These are phyloP conservation scores for Brassica hybrid DNA, from an alignment of 441 rosid genomes.

Conservation along the genomic window DNA sequence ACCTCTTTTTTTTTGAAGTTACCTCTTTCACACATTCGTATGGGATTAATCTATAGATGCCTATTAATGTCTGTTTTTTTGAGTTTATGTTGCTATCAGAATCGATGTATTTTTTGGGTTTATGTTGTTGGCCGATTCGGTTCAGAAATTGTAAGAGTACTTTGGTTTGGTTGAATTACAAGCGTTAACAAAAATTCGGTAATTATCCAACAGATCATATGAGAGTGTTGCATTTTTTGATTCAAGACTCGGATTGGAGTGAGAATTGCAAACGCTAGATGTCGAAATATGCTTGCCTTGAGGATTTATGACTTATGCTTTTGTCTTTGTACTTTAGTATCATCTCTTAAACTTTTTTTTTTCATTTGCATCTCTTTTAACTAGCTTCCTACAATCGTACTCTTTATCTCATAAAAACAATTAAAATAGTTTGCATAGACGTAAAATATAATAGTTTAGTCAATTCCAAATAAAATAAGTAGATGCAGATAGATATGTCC, in stretches of 20 bases:
- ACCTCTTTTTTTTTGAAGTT: too few relatives aligned
- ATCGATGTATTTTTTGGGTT: too few relatives aligned
- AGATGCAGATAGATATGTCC: slow-evolving; percentile 35
- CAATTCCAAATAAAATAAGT: slow-evolving; percentile 24
- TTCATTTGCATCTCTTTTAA: neutral
- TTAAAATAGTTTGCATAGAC: slow-evolving; percentile 16
- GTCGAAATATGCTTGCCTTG: neutral
- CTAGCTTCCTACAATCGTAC: neutral
- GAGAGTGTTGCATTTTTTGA: neutral
- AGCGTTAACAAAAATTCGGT: too few relatives aligned
- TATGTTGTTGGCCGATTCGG: too few relatives aligned
- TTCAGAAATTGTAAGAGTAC: too few relatives aligned
- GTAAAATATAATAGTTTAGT: slow-evolving; percentile 14
- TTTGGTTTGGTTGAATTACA: too few relatives aligned
- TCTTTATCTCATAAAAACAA: neutral
- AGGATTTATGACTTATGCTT: neutral
- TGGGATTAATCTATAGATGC: neutral
- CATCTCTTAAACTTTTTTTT: neutral
- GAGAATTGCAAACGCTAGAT: neutral
- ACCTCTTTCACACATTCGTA: neutral
- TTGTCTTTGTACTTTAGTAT: neutral
- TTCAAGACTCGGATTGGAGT: neutral
- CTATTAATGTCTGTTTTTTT: neutral
- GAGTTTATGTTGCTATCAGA: neutral
- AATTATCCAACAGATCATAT: neutral